phyloP scores from a whole-genome alignment of 2,329 filamentous ascomycete species.

The Fusarium sp. region DNA sequence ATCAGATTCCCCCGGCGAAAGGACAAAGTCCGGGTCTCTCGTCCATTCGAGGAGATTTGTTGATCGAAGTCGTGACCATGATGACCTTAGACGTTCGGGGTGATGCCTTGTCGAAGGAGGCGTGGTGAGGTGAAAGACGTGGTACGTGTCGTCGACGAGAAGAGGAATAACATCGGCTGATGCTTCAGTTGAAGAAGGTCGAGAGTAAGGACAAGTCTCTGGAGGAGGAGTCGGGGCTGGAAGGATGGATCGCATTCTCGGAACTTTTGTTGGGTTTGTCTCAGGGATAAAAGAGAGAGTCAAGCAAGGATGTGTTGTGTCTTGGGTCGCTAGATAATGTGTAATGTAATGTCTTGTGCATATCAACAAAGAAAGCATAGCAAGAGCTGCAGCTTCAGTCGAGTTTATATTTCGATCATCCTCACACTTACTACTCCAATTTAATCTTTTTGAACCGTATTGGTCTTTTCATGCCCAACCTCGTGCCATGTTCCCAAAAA shows the following conservation, averaged over 20 bases:
- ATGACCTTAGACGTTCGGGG: conserved; percentile 48
- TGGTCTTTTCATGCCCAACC: neutral
- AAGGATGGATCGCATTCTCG: conserved; percentile 35
- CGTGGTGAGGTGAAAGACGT: conserved; percentile 52
- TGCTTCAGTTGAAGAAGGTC: conserved; percentile 45
- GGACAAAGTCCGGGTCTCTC: conserved; percentile 42
- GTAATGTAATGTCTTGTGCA: neutral
- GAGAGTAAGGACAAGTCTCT: conserved; percentile 43
- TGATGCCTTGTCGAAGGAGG: conserved; percentile 50
- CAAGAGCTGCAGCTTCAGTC: conserved; percentile 9
- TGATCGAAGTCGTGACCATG: conserved; percentile 49
- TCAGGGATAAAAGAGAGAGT: neutral
- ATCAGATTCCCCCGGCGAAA: conserved; percentile 37
- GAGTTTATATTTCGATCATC: neutral
- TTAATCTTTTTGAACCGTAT: neutral
- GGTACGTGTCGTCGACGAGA: conserved; percentile 52
- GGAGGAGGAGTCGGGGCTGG: conserved; percentile 42
- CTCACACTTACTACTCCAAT: neutral
- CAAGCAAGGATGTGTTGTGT: neutral
- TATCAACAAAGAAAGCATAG: neutral
- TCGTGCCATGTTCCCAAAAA: neutral
- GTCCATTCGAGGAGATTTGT: conserved; percentile 48
- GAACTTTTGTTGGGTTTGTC: neutral
- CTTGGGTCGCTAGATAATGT: neutral
- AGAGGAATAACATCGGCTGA: conserved; percentile 53